Evolutionary conservation across 2,329 filamentous ascomycete genomes (phyloP).

Genomic region (Cladobotryum protrusum): DNA sequence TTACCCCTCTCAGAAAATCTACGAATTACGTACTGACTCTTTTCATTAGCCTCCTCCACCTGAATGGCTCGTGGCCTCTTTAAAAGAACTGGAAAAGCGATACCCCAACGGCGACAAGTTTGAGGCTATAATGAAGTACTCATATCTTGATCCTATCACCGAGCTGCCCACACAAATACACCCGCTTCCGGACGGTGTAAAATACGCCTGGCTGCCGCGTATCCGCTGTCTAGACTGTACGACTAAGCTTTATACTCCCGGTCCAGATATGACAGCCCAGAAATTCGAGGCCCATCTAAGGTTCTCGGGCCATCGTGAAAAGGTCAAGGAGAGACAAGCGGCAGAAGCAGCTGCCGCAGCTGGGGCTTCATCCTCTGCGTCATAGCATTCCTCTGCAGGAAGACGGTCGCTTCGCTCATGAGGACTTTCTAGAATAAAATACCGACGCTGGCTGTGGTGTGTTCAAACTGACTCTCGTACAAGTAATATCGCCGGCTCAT

Average conservation of each 20-base stretch:
- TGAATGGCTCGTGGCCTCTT: slow-evolving; percentile 71
- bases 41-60: slow-evolving; percentile 67
- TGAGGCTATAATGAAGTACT: slow-evolving; percentile 87
- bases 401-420: no score
- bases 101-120: slow-evolving; percentile 76
- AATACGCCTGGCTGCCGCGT: slow-evolving; percentile 78
- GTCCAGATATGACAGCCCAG: slow-evolving; percentile 73
- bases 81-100: slow-evolving; percentile 61
- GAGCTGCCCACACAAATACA: slow-evolving; percentile 56
- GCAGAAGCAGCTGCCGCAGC: slow-evolving; percentile 18
- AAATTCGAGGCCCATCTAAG: slow-evolving; percentile 92
- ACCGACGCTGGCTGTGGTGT: no score
- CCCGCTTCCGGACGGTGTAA: slow-evolving; percentile 55
- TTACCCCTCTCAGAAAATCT: not conserved
- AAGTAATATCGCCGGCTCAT: no score
- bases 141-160: slow-evolving; percentile 67
- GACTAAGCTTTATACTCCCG: slow-evolving; percentile 87
- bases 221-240: slow-evolving; percentile 91
- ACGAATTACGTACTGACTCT: slow-evolving; percentile 14
- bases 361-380: slow-evolving; percentile 2
- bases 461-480: no score
- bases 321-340: slow-evolving; percentile 42
- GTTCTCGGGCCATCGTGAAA: slow-evolving; percentile 73
- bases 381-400: no score
- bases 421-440: no score